Conservation (phyloP, 768 basidiomycete genomes). For the Lactifluus hygrophoroides region DNA sequence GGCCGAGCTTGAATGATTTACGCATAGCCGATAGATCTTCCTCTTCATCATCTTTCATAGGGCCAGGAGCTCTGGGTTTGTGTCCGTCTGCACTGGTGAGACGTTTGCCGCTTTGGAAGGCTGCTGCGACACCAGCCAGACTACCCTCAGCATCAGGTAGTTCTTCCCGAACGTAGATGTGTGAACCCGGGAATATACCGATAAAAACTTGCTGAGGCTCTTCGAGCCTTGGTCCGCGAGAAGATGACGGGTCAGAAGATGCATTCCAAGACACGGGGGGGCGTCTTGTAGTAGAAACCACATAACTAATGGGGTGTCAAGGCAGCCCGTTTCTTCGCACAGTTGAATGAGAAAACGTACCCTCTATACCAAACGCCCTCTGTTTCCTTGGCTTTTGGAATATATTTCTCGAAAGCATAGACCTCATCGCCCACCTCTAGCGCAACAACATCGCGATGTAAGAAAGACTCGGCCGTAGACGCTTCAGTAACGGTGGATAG, state of each 20-base stretch:
- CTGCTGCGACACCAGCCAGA: conserved; percentile 64
- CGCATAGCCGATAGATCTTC: conserved; percentile 38
- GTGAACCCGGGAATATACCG: conserved; percentile 88
- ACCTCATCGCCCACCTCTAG: conserved; percentile 95
- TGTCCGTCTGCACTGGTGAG: conserved; percentile 33
- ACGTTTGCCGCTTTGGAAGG: conserved; percentile 33
- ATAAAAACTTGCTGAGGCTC: conserved; percentile 85
- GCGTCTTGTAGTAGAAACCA: conserved; percentile 72
- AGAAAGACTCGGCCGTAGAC: conserved; percentile 51
- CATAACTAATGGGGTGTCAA: conserved; percentile 47
- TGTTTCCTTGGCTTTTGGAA: conserved; percentile 58
- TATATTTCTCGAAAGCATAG: conserved; percentile 93
- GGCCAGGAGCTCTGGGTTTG: conserved; percentile 41
- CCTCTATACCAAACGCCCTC: conserved; percentile 91
- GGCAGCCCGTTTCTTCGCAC: conserved; percentile 7
- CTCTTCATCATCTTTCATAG: conserved; percentile 58
- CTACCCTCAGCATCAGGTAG: conserved; percentile 82
- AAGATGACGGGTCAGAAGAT: conserved; percentile 46
- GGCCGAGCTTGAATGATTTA: conserved; percentile 64
- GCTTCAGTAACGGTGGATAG: conserved; percentile 53
- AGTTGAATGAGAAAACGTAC: conserved; percentile 34
- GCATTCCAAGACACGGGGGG: conserved; percentile 61
- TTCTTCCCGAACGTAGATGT: conserved; percentile 80
- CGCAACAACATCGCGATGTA: conserved; percentile 68
- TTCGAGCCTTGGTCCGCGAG: conserved; percentile 53